Evolutionary conservation across 116 monocot species (phyloP).

Genomic region (Zostera marina): DNA sequence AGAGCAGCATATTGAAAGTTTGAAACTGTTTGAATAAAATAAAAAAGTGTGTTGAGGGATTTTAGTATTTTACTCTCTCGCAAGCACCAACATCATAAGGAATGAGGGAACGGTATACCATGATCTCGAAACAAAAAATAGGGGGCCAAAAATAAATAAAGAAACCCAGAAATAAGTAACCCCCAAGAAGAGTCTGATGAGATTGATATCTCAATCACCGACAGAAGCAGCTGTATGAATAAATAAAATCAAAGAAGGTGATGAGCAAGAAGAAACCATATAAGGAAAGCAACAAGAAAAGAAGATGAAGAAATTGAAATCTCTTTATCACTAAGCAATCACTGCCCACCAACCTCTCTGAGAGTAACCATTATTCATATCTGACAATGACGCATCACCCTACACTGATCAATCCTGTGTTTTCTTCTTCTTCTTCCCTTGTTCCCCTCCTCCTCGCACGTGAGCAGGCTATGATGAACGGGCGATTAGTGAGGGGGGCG

Average conservation of each 20-base stretch:
- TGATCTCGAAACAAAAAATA: not conserved
- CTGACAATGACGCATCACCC: slow-evolving; percentile 3
- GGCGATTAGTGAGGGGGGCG: too few relatives aligned
- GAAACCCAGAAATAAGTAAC: not conserved
- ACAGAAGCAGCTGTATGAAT: not conserved
- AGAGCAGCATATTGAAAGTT: not conserved
- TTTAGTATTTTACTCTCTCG: too few relatives aligned
- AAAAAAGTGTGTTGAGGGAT: not conserved
- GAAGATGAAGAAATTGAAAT: not conserved
- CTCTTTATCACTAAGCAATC: not conserved
- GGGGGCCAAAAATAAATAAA: not conserved
- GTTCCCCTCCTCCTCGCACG: too few relatives aligned
- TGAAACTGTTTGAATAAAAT: not conserved
- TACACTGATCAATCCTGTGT: too few relatives aligned
- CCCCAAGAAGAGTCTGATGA: not conserved
- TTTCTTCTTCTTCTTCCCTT: too few relatives aligned
- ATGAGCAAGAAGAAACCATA: not conserved
- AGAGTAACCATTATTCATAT: not conserved
- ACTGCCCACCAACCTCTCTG: not conserved
- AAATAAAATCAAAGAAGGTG: not conserved
- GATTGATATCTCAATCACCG: not conserved
- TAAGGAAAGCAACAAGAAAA: not conserved
- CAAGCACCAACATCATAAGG: too few relatives aligned
- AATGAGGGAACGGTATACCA: too few relatives aligned
- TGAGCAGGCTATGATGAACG: too few relatives aligned